phyloP scores from a whole-genome alignment of 2,329 filamentous ascomycete species.

The Corinectria fuckeliana region DNA sequence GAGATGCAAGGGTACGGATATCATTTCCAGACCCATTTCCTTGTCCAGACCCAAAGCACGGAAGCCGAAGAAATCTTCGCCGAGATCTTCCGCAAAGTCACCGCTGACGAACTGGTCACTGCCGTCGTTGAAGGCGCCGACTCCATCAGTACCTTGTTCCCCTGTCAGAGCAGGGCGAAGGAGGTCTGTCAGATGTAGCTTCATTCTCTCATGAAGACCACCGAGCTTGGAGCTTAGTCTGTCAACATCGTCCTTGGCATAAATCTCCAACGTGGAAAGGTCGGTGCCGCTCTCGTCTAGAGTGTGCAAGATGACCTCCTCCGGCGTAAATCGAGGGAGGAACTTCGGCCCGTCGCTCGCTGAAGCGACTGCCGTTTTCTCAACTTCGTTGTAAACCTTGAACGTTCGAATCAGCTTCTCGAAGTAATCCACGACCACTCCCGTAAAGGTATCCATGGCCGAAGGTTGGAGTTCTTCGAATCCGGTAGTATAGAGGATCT shows the following conservation, averaged over 20 bases:
- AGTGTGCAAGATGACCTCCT: constrained; percentile 87
- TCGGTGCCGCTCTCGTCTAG: constrained; percentile 85
- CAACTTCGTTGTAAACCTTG: constrained; percentile 82
- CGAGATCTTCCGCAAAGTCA: constrained; percentile 96
- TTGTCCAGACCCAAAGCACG: constrained; percentile 90
- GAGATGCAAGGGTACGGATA: constrained; percentile 92
- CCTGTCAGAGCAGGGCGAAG: constrained; percentile 82
- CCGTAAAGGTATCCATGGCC: constrained; percentile 87
- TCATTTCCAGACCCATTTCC: constrained; percentile 85
- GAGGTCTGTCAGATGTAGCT: constrained; percentile 88
- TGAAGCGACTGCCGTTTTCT: constrained; percentile 68
- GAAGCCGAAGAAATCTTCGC: constrained; percentile 99
- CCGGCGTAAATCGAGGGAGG: constrained; percentile 75
- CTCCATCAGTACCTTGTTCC: constrained; percentile 82
- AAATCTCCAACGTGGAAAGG: constrained; percentile 79
- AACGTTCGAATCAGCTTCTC: constrained; percentile 81
- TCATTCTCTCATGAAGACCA: constrained; percentile 93
- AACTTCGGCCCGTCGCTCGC: constrained; percentile 51
- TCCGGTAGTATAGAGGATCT: constrained; percentile 94
- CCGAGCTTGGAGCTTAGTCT: constrained; percentile 79
- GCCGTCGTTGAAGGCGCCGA: constrained; percentile 91
- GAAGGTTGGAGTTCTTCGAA: constrained; percentile 98
- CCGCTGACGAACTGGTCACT: constrained; percentile 97
- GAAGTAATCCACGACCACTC: constrained; percentile 90
- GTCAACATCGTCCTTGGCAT: constrained; percentile 94